Conservation (phyloP, 2,329 filamentous ascomycete genomes). For the Bipolaris sorokiniana region DNA sequence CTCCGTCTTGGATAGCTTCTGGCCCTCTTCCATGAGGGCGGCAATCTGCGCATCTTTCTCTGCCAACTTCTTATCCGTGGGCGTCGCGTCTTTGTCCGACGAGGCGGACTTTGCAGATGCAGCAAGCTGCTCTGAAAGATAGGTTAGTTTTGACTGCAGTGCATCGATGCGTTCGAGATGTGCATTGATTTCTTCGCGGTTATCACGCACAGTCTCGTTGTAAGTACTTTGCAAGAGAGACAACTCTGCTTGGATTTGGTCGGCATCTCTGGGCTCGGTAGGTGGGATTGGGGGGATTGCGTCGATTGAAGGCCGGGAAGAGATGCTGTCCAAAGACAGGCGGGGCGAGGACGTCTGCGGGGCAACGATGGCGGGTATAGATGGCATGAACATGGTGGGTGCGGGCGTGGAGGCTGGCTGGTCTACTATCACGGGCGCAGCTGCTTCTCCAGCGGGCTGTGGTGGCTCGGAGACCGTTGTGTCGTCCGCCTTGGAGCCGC, state of each 20-base stretch:
- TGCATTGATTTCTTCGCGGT: conserved; percentile 81
- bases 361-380: conserved; percentile 42
- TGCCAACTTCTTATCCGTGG: conserved; percentile 75
- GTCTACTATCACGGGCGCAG: conserved; percentile 38
- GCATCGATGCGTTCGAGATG: conserved; percentile 92
- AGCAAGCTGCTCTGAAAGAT: conserved; percentile 79
- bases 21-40: conserved; percentile 87
- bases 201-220: conserved; percentile 60
- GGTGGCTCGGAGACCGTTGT: conserved; percentile 17
- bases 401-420: conserved; percentile 41
- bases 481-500: conserved; percentile 20
- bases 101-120: conserved; percentile 76
- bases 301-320: conserved; percentile 41
- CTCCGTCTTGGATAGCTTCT: conserved; percentile 83
- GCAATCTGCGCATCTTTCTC: conserved; percentile 93
- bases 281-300: conserved; percentile 45
- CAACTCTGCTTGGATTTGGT: conserved; percentile 53
- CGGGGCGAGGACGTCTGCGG: conserved; percentile 38
- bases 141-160: conserved; percentile 87
- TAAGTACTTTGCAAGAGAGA: conserved; percentile 58
- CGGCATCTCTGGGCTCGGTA: conserved; percentile 29
- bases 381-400: conserved; percentile 39
- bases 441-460: conserved; percentile 38
- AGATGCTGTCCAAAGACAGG: conserved; percentile 43
- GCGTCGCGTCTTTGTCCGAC: conserved; percentile 31